Evolutionary conservation across 202 grass and related monocot genomes (phyloP).

Genomic region (Dendrocalamus latiflorus): DNA sequence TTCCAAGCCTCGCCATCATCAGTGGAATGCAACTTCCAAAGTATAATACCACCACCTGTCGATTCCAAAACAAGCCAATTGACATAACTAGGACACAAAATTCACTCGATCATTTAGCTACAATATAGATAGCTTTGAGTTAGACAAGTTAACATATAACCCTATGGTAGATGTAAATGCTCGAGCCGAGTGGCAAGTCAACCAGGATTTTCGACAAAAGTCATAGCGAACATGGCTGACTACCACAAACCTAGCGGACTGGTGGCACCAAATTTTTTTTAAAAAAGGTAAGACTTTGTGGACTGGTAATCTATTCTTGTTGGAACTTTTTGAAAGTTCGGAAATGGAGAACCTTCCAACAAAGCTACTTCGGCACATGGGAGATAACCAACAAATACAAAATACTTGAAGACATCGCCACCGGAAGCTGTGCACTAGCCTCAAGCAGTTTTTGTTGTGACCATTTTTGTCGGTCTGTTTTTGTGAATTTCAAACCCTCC

Average conservation of each 20-base stretch:
- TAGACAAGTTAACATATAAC: constrained; percentile 7
- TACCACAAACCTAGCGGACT: not conserved
- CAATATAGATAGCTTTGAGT: not conserved
- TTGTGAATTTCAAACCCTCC: not conserved
- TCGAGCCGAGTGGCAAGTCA: not conserved
- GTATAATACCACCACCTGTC: constrained; percentile 68
- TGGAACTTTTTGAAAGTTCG: not conserved
- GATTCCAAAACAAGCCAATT: not conserved
- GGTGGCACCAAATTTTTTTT: no score
- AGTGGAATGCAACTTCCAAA: constrained; percentile 62
- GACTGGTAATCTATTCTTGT: not conserved
- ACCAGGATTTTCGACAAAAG: not conserved
- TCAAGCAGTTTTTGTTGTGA: not conserved
- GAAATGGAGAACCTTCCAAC: not conserved
- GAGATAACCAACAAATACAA: no score
- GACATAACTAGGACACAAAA: not conserved
- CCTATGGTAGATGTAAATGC: not conserved
- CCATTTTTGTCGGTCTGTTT: not conserved
- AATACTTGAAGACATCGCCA: not conserved
- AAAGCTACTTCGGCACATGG: not conserved
- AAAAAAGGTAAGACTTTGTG: no score
- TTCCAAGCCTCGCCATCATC: constrained; percentile 69
- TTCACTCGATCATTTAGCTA: not conserved
- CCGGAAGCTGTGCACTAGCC: not conserved
- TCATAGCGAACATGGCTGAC: not conserved